Conservation (phyloP, 371 early-diverging fungal genomes). For the Furculomyces boomerangus region DNA sequence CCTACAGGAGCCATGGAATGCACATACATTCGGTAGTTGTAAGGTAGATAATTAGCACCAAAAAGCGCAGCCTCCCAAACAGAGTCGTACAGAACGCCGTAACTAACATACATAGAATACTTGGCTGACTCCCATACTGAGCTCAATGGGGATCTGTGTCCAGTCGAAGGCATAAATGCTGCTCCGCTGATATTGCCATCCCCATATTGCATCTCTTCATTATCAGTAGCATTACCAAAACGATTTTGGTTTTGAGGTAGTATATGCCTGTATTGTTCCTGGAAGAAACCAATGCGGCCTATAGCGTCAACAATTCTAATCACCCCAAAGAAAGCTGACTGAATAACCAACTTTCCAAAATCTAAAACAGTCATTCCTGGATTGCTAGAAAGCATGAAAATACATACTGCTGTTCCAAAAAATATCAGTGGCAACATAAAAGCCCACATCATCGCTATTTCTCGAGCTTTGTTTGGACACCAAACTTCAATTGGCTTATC, state of each 20-base stretch:
- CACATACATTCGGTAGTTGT: neutral
- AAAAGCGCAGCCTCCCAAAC: neutral
- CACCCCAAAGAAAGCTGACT: neutral
- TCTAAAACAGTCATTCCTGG: neutral
- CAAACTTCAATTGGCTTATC: conserved; percentile 34
- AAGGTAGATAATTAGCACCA: neutral
- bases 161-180: neutral
- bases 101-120: neutral
- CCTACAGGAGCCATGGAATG: neutral
- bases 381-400: conserved; percentile 4
- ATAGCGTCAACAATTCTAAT: neutral
- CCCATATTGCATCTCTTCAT: neutral
- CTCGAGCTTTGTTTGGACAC: conserved; percentile 41
- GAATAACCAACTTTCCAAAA: neutral
- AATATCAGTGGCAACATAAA: conserved; percentile 21
- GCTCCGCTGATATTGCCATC: neutral
- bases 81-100: neutral
- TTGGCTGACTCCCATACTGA: neutral
- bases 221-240: neutral
- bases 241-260: neutral
- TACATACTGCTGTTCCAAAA: conserved; percentile 16
- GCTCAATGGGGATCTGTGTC: neutral
- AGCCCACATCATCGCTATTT: conserved; percentile 26
- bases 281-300: neutral
- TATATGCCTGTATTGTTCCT: neutral